phyloP scores from a whole-genome alignment of 805 yeast species.

The Teunomyces gatunensis region DNA sequence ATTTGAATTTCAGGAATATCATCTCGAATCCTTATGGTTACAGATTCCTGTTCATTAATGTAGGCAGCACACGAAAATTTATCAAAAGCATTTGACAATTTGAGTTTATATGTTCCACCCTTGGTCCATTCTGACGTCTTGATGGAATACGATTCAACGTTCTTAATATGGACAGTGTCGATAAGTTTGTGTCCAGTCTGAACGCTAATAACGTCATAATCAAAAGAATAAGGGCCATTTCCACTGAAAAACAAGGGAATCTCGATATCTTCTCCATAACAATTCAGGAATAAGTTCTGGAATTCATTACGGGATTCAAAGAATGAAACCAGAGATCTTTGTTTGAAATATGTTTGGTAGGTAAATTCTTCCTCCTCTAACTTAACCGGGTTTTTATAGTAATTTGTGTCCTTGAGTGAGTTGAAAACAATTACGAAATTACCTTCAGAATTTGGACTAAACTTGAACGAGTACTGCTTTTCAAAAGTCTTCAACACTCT shows the following conservation, averaged over 20 bases:
- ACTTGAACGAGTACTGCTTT: slow-evolving; percentile 43
- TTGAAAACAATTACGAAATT: slow-evolving; percentile 71
- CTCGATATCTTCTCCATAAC: slow-evolving; percentile 26
- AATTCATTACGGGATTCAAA: slow-evolving; percentile 14
- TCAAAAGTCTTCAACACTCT: slow-evolving; percentile 28
- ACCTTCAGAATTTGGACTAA: slow-evolving; percentile 80
- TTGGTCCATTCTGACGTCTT: slow-evolving; percentile 50
- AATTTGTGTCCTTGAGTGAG: slow-evolving; percentile 55
- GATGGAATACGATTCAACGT: slow-evolving; percentile 36
- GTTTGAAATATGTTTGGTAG: slow-evolving; percentile 69
- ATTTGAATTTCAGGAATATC: slow-evolving; percentile 55
- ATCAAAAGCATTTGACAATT: slow-evolving; percentile 67
- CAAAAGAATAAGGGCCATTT: slow-evolving; percentile 70
- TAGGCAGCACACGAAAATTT: slow-evolving; percentile 77
- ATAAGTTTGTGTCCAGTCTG: slow-evolving; percentile 18
- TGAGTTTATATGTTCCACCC: slow-evolving; percentile 74
- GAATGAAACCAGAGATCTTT: slow-evolving; percentile 50
- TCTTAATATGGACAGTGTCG: slow-evolving; percentile 32
- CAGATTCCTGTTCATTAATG: slow-evolving; percentile 53
- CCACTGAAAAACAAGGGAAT: slow-evolving; percentile 70
- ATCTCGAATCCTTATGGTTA: slow-evolving; percentile 61
- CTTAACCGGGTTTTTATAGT: slow-evolving; percentile 46
- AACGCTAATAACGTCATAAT: slow-evolving; percentile 62
- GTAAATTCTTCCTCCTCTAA: slow-evolving; percentile 43
- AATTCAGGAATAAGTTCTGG: slow-evolving; percentile 20